These are phyloP conservation scores for Fusarium tupiense DNA, from an alignment of 2,329 filamentous ascomycete species.

Conservation along the genomic window DNA sequence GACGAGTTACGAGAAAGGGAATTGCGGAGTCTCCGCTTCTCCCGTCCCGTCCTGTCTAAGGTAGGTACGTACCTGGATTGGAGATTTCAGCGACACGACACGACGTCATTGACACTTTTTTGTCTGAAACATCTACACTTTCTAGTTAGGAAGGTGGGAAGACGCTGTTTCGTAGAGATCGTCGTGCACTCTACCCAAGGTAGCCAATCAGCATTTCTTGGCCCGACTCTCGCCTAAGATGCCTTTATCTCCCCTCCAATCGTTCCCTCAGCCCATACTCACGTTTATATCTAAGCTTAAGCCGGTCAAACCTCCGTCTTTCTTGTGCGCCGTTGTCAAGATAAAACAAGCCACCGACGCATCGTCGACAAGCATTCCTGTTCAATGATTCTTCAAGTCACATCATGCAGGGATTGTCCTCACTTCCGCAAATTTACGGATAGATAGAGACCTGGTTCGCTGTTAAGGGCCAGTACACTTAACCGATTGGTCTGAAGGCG, in stretches of 20 bases:
- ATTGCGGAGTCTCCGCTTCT: not conserved
- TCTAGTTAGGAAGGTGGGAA: not conserved
- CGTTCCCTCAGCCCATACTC: slow-evolving; percentile 17
- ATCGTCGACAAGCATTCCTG: not conserved
- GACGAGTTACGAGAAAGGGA: slow-evolving; percentile 9
- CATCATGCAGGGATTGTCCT: not conserved
- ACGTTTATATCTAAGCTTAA: slow-evolving; percentile 32
- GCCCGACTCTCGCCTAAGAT: not conserved
- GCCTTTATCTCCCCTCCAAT: not conserved
- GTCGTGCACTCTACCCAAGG: not conserved
- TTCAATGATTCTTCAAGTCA: not conserved
- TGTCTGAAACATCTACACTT: not conserved
- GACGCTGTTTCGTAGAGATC: not conserved
- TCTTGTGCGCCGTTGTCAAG: not conserved
- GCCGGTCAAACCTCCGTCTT: not conserved
- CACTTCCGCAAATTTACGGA: not conserved
- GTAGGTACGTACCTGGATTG: not conserved
- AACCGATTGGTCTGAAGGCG: not conserved
- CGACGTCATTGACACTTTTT: slow-evolving; percentile 3
- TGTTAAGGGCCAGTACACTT: not conserved
- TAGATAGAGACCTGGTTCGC: not conserved
- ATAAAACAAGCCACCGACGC: slow-evolving; percentile 20
- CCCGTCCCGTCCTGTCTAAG: not conserved
- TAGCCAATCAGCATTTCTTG: not conserved
- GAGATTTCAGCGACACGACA: not conserved